These are phyloP conservation scores for Rhynchosporium secalis DNA, from an alignment of 2,329 filamentous ascomycete genomes.

Conservation along the genomic window DNA sequence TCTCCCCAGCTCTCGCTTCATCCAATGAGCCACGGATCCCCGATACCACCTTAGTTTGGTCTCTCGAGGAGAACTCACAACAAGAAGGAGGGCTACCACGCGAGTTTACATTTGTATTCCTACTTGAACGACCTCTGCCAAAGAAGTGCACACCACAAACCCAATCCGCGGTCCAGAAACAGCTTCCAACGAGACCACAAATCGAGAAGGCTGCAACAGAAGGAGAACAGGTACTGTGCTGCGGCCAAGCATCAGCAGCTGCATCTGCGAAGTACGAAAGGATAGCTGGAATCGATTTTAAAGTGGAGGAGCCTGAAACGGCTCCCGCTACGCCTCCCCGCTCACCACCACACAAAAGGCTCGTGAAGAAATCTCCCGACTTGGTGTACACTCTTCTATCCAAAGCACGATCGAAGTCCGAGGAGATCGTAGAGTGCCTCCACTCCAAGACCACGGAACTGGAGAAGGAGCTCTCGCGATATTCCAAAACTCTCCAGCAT, in stretches of 20 bases:
- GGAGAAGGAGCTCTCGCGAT: slow-evolving; percentile 6
- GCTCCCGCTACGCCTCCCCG: slow-evolving; percentile 8
- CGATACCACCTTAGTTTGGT: slow-evolving; percentile 47
- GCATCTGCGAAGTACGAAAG: slow-evolving; percentile 10
- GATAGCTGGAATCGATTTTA: slow-evolving; percentile 8
- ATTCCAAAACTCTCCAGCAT: neutral
- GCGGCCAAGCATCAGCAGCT: slow-evolving; percentile 1
- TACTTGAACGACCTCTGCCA: slow-evolving; percentile 39
- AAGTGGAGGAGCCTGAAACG: neutral
- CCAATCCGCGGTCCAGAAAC: neutral
- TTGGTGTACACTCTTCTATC: neutral
- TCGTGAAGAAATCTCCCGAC: slow-evolving; percentile 8
- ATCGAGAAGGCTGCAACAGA: neutral
- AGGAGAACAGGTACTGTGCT: neutral
- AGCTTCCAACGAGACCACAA: neutral
- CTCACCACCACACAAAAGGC: slow-evolving; percentile 6
- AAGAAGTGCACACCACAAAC: neutral
- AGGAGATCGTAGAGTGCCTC: slow-evolving; percentile 10
- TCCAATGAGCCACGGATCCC: slow-evolving; percentile 10
- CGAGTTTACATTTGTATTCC: slow-evolving; percentile 52
- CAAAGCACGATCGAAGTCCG: slow-evolving; percentile 5
- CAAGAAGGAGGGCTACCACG: slow-evolving; percentile 51
- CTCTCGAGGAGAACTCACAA: slow-evolving; percentile 50
- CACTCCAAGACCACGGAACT: slow-evolving; percentile 11
- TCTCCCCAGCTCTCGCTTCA: slow-evolving; percentile 1